Base-by-base conservation (phyloP, 768 basidiomycete species). In the Albatrellus ellisii region DNA sequence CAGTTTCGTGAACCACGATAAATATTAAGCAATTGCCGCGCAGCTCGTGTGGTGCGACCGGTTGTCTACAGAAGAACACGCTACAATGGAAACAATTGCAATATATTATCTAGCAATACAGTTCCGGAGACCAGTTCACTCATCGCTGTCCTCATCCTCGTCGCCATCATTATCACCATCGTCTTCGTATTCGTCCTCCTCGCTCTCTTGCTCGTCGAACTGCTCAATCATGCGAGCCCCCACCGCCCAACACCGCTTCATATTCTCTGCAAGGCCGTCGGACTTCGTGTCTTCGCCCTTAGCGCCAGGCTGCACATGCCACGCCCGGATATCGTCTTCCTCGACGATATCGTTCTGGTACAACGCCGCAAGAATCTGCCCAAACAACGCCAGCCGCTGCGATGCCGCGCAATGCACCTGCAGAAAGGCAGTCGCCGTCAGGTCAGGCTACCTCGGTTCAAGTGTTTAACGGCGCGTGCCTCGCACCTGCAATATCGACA, bases 291-390 rank as follows among this genome's bases (percentile, higher is more conserved):
- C 72, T 39, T 64, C 65, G 25, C 70, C 83, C 54, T 67, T 69
- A 22, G 77, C 73, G 36, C 55, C 62, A 18, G 73, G 69, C 38
- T 62, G 67, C 41, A 58, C 64, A 59, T 91, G 79, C 94, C 94
- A 99, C 37, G 64, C 68, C n/a, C 86, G 75, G 49, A 97, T 81
- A 49, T 89, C 81, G 39, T 88, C 83, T 53, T 91, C 90, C 37
- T 86, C 85, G 2, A 95, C 78, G 34, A 95, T 73, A 57, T 99
- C 94, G n/a, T 72, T 70, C 55, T 94, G 85, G 59, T 97, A 99
- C 11, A 91, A 65, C 3, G 80, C 79, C 24, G 81, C 81, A 18
- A 98, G 72, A 43, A 94, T 73, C 53, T 85, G 77, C 3, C 84
- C 85, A 59, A 95, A 98, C 44, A 89, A 65, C 14, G 74, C 67